Percentiles rank a stretch among this genome's conserved stretches.
Evolutionary conservation across 805 yeast genomes (phyloP).

Genomic region (Hemisphaericaspora nanyangensis): DNA sequence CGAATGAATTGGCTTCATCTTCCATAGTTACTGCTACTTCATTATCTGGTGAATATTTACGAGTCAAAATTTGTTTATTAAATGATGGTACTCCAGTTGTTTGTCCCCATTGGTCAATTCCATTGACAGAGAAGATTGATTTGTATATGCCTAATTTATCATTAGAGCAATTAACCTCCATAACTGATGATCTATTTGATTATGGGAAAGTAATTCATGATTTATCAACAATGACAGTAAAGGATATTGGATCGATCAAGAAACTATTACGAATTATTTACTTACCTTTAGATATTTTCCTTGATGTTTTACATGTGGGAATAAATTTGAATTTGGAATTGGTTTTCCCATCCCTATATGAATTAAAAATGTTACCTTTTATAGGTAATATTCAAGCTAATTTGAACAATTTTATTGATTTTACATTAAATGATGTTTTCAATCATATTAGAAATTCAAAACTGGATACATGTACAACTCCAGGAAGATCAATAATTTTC

Average conservation of each 20-base stretch:
- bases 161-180: conserved; percentile 40
- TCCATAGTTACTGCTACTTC: conserved; percentile 91
- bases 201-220: conserved; percentile 37
- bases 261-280: conserved; percentile 45
- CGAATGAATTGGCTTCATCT: conserved; percentile 26
- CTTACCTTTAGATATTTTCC: conserved; percentile 57
- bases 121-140: conserved; percentile 47
- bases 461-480: conserved; percentile 11
- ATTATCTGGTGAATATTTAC: conserved; percentile 72
- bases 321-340: conserved; percentile 73
- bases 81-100: conserved; percentile 85
- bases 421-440: conserved; percentile 66
- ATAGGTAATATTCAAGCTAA: conserved; percentile 42
- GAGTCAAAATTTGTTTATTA: conserved; percentile 65
- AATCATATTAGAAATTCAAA: conserved; percentile 60
- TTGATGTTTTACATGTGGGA: conserved; percentile 51
- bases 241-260: conserved; percentile 39
- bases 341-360: conserved; percentile 62
- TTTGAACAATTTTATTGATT: conserved; percentile 74
- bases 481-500: conserved; percentile 66
- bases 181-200: conserved; percentile 37
- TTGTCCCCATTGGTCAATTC: conserved; percentile 62
- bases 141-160: conserved; percentile 61
- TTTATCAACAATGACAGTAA: conserved; percentile 31
- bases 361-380: conserved; percentile 36